A percentile compares a stretch with the other conserved stretches of the same genome.
Evolutionary conservation across 2,329 filamentous ascomycete species (phyloP).

Genomic region (Talaromyces sp.): DNA sequence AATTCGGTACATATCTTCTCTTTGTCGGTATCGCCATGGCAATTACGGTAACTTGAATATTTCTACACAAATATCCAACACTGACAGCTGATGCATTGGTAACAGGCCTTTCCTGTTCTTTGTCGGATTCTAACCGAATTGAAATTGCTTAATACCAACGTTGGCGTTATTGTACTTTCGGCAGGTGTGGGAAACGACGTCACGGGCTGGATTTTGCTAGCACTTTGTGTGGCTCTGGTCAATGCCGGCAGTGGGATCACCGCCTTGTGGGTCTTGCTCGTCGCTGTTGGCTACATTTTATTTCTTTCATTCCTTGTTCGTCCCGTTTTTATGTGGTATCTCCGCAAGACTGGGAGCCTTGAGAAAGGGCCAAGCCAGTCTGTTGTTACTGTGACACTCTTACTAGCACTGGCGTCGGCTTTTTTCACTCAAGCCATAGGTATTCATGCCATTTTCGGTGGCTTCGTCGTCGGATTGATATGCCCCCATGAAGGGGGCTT

Average conservation of each 20-base stretch:
- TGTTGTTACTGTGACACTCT: slow-evolving; percentile 74
- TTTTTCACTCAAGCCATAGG: slow-evolving; percentile 91
- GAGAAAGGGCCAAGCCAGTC: slow-evolving; percentile 84
- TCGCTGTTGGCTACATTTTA: slow-evolving; percentile 67
- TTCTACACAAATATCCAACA: not conserved
- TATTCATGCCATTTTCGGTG: slow-evolving; percentile 90
- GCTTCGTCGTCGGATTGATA: slow-evolving; percentile 82
- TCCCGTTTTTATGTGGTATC: slow-evolving; percentile 67
- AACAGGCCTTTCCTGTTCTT: slow-evolving; percentile 72
- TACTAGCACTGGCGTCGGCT: slow-evolving; percentile 71
- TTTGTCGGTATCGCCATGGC: slow-evolving; percentile 93
- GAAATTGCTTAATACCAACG: slow-evolving; percentile 74
- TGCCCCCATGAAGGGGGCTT: slow-evolving; percentile 87
- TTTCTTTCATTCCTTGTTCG: slow-evolving; percentile 69
- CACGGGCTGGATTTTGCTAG: slow-evolving; percentile 83
- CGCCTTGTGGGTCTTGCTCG: slow-evolving; percentile 77
- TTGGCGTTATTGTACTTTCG: slow-evolving; percentile 82
- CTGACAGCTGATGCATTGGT: slow-evolving; percentile 5
- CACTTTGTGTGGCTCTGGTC: slow-evolving; percentile 86
- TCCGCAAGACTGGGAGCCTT: slow-evolving; percentile 69
- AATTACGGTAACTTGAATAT: slow-evolving; percentile 61
- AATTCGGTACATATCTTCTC: slow-evolving; percentile 60
- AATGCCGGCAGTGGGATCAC: slow-evolving; percentile 79
- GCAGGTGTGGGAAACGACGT: slow-evolving; percentile 93
- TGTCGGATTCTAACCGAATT: slow-evolving; percentile 91